Base-by-base conservation (phyloP, 441 rosid genomes). In the Adansonia rubrostipa region DNA sequence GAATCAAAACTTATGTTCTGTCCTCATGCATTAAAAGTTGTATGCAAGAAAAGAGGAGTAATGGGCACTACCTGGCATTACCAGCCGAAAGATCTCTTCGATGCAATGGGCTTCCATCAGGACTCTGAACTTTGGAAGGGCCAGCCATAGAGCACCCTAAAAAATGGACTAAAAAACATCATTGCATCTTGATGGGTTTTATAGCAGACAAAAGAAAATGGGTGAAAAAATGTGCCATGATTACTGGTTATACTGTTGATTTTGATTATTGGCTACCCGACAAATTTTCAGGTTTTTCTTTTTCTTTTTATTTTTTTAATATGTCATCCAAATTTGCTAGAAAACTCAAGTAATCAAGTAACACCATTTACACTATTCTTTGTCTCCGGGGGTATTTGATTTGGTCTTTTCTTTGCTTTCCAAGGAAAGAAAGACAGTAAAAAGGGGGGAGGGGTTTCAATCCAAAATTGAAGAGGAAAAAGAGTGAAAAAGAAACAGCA, bases 131-230 rank as follows among this genome's bases (percentile, higher is more conserved):
- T 33, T 33, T 33, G 36, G 36, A 33, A 33, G 67, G 47, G 33
- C 54, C 62, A 53, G 19, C 58, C 36, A 33, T 33, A 33, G 36
- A 22, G 3, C 44, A 24, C 6, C 51, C 4, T 7, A 33, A 33
- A 14, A 79, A 73, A 78, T 76, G 74, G 80, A 76, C 36, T 33
- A 33, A 33, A 0, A 33, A 24, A 9, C 65, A 24, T 48, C 77
- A 74, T 69, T 56, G 47, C 62, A 60, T 57, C 66, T 74, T 75
- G 71, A 63, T 79, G 80, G 20, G 13, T 5, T 62, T 22, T 47
- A 10, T 76, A 40, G 86, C 79, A 66, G 88, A 83, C 87, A 85
- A 60, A 40, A 71, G 70, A 76, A 78, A 81, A 82, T 87, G 90
- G 87, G 86, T n/a, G 45, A 33, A 66, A 33, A 57, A 57, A 33